Base-by-base conservation (phyloP, 805 yeast genomes). In the Ogataea pini region DNA sequence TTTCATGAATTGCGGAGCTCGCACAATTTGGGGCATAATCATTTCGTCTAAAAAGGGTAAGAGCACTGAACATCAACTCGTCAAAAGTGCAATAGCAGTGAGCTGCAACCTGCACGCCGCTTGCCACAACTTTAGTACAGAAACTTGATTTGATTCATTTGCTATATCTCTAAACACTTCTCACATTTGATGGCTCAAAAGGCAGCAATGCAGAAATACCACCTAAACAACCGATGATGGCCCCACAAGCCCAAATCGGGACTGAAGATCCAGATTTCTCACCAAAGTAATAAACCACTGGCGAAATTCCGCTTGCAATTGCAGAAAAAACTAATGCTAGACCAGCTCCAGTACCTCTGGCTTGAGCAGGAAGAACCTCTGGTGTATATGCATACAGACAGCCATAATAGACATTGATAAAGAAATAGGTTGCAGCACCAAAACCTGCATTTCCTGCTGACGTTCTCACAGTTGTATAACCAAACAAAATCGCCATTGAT, bases 321-420 rank as follows among this genome's bases (percentile, higher is more conserved):
- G 85, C 67, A 52, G 75, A 75, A 27, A 72, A 70, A 7, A 80
- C 79, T n/a, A 85, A 72, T 4, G 82, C 78, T n/a, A 82, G 55
- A 4, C 85, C 83, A 37, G 77, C 76, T 39, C 84, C 87, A 1
- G 87, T 82, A 12, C 82, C 80, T 64, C 17, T 73, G 70, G 43
- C 68, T 62, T 0, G 78, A 65, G 33, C 83, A 82, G 62, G 34
- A 12, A 83, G 73, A 18, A 79, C 77, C 59, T 83, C 86, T 0
- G 87, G 88, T 2, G 86, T 82, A 59, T 80, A 81, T 3, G 86
- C 87, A 57, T 80, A 83, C 16, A 83, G 63, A 19, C 78, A 76
- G 2, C 82, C 85, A 59, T 79, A 82, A 58, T 78, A 78, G 48
- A 80, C 69, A 61, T 73, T 70, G 49, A 73, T 56, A 47, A 70